These are phyloP conservation scores for Pseudocercospora pini-densiflorae DNA, from an alignment of 2,329 filamentous ascomycete species.

Conservation along the genomic window DNA sequence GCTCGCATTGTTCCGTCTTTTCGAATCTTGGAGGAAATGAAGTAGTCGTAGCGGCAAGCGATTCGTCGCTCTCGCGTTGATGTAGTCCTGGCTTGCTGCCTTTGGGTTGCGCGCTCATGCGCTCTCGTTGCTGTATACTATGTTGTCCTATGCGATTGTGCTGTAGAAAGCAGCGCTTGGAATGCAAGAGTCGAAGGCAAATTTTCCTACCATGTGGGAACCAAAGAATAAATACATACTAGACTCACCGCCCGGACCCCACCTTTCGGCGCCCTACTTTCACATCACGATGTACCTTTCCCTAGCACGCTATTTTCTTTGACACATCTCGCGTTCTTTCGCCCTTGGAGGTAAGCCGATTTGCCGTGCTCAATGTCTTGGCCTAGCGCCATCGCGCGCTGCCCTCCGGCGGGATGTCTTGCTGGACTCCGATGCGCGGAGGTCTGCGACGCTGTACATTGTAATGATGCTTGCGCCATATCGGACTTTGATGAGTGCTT, in stretches of 20 bases:
- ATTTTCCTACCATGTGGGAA: neutral
- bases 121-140: conserved; percentile 8
- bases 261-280: neutral
- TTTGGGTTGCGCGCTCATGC: conserved; percentile 41
- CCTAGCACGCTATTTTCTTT: neutral
- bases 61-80: conserved; percentile 14
- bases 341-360: conserved; percentile 4
- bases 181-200: neutral
- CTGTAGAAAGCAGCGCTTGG: neutral
- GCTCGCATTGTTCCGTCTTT: conserved; percentile 26
- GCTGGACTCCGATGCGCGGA: neutral
- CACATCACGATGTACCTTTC: neutral
- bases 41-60: conserved; percentile 30
- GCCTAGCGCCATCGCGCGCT: neutral
- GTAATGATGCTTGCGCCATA: neutral
- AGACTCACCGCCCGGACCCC: neutral
- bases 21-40: conserved; percentile 8
- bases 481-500: neutral
- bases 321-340: conserved; percentile 5
- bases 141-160: neutral
- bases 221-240: neutral
- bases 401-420: neutral
- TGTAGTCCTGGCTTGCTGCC: conserved; percentile 52
- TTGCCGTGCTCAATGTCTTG: conserved; percentile 1
- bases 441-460: neutral